phyloP scores from a whole-genome alignment of 305 asterid genomes.

The Rubia peregrina region DNA sequence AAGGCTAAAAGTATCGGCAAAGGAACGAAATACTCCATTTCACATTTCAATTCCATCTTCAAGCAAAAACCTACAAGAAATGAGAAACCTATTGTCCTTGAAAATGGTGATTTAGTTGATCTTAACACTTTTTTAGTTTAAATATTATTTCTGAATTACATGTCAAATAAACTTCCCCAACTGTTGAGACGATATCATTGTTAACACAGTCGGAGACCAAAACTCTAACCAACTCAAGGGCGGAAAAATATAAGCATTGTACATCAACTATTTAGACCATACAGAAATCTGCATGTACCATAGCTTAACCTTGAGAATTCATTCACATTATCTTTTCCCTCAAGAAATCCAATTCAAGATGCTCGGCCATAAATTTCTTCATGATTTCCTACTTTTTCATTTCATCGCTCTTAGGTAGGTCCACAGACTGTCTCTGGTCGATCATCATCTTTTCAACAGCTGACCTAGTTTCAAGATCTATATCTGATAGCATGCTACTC shows the following conservation, averaged over 20 bases:
- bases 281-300: neutral
- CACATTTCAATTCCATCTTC: too few relatives aligned
- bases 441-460: constrained; percentile 92
- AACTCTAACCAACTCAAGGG: neutral
- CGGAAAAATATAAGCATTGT: neutral
- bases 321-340: constrained; percentile 40
- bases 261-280: neutral
- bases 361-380: constrained; percentile 87
- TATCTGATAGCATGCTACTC: constrained; percentile 57
- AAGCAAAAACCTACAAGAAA: too few relatives aligned
- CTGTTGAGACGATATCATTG: neutral
- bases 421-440: constrained; percentile 86
- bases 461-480: constrained; percentile 79
- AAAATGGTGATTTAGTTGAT: too few relatives aligned
- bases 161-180: neutral
- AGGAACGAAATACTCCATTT: too few relatives aligned
- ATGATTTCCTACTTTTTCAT: constrained; percentile 62
- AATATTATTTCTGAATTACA: neutral
- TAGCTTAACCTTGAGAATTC: neutral
- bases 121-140: too few relatives aligned
- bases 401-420: constrained; percentile 77
- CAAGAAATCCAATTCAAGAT: constrained; percentile 78
- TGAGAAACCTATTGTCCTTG: too few relatives aligned
- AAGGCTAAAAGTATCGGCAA: too few relatives aligned
- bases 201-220: neutral